Conservation (phyloP, 441 rosid species). For the Erodium moschatum region DNA sequence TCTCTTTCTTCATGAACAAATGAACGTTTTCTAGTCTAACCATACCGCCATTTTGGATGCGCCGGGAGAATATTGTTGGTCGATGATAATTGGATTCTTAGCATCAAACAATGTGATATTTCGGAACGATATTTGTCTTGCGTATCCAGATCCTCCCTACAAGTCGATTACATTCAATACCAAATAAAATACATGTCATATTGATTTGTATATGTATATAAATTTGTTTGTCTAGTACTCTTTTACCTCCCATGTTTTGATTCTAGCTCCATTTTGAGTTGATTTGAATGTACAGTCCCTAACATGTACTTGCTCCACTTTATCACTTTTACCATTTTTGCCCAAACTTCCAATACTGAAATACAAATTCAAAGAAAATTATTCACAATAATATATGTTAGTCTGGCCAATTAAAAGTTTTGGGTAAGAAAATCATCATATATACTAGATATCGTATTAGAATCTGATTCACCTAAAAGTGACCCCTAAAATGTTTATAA, state of each 20-base stretch:
- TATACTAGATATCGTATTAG: no score
- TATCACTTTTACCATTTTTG: not conserved
- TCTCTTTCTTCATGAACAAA: no score
- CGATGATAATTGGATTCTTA: not conserved
- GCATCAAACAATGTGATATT: not conserved
- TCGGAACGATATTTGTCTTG: not conserved
- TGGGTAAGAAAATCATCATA: no score
- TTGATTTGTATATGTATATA: no score
- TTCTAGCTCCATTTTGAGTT: not conserved
- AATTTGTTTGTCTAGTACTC: no score
- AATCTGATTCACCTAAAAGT: no score
- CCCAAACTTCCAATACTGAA: conserved; percentile 30
- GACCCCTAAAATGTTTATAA: no score
- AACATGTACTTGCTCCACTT: not conserved
- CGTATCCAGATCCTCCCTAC: conserved; percentile 3
- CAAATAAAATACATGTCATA: not conserved
- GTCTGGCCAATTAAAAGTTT: no score
- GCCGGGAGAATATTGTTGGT: not conserved
- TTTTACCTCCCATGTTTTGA: not conserved
- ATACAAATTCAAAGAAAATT: no score
- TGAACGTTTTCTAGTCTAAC: no score
- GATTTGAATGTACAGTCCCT: not conserved
- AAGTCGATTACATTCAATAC: not conserved
- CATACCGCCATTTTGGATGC: not conserved
- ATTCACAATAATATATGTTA: no score